A percentile compares a stretch with the other conserved stretches of the same genome.
Conservation (phyloP, 2,329 filamentous ascomycete species). For the Colletotrichum sp. region DNA sequence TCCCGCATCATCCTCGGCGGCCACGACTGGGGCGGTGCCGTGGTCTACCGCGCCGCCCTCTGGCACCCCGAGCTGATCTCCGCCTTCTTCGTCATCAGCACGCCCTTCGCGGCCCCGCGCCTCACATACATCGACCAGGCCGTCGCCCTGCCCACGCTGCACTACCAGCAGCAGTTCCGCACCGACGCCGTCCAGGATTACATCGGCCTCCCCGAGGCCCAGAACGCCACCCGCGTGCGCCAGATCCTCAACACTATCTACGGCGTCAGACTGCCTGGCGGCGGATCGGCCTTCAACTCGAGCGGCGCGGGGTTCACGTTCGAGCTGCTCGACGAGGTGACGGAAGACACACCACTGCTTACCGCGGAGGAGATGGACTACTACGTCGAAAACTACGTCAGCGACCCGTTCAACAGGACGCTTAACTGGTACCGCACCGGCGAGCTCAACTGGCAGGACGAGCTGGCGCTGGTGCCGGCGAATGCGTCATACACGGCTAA, state of each 20-base stretch:
- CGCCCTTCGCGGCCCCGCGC: slow-evolving; percentile 65
- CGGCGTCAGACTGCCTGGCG: slow-evolving; percentile 62
- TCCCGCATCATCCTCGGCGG: slow-evolving; percentile 73
- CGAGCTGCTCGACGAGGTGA: slow-evolving; percentile 54
- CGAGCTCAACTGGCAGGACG: slow-evolving; percentile 78
- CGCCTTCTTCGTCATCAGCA: slow-evolving; percentile 76
- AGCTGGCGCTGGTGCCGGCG: slow-evolving; percentile 52
- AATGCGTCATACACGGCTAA: slow-evolving; percentile 53
- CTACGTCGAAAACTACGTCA: slow-evolving; percentile 75
- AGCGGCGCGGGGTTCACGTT: slow-evolving; percentile 61
- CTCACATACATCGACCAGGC: slow-evolving; percentile 58
- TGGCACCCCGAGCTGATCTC: slow-evolving; percentile 72
- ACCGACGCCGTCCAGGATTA: slow-evolving; percentile 54
- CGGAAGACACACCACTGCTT: slow-evolving; percentile 62
- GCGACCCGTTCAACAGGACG: slow-evolving; percentile 77
- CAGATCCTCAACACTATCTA: slow-evolving; percentile 72
- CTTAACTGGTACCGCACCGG: slow-evolving; percentile 87
- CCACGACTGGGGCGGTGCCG: slow-evolving; percentile 82
- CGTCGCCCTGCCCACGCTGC: slow-evolving; percentile 69
- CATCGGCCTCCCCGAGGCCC: slow-evolving; percentile 42
- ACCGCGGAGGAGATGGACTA: slow-evolving; percentile 75
- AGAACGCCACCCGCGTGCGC: slow-evolving; percentile 61
- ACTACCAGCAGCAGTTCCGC: slow-evolving; percentile 77
- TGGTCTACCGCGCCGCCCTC: slow-evolving; percentile 73
- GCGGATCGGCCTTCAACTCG: slow-evolving; percentile 59